Evolutionary conservation across 768 basidiomycete genomes (phyloP).

Genomic region (Vararia minispora): DNA sequence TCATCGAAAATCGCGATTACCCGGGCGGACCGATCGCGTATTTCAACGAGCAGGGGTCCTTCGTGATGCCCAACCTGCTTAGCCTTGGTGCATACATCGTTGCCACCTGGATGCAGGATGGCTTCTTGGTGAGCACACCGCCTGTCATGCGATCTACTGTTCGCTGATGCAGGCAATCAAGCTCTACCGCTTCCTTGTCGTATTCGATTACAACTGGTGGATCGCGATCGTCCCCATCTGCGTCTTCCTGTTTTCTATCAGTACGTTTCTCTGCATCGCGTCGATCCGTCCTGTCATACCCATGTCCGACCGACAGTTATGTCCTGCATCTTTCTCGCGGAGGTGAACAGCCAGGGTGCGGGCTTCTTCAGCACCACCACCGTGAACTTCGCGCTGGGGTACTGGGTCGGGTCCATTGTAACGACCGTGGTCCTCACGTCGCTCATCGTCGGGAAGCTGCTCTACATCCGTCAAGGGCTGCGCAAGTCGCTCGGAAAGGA

Average conservation of each 20-base stretch:
- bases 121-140: constrained; percentile 2
- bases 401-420: constrained; percentile 7
- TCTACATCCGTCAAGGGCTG: constrained; percentile 3
- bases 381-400: constrained; percentile 4
- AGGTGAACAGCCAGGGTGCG: background rate
- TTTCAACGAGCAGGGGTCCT: background rate
- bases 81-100: background rate
- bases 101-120: constrained; percentile 4
- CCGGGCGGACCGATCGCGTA: constrained; percentile 10
- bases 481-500: background rate
- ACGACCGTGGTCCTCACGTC: constrained; percentile 8
- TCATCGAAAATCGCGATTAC: constrained; percentile 9
- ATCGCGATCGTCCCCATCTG: constrained; percentile 4
- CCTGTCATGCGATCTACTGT: background rate
- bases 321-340: background rate
- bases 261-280: background rate
- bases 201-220: constrained; percentile 4
- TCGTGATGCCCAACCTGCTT: background rate
- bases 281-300: background rate
- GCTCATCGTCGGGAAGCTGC: constrained; percentile 7
- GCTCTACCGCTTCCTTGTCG: constrained; percentile 5
- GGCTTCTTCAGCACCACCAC: background rate
- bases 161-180: no score
- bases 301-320: background rate
- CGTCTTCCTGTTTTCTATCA: background rate